Evolutionary conservation across 2,329 filamentous ascomycete genomes (phyloP).

Genomic region (Fusarium chaquense): DNA sequence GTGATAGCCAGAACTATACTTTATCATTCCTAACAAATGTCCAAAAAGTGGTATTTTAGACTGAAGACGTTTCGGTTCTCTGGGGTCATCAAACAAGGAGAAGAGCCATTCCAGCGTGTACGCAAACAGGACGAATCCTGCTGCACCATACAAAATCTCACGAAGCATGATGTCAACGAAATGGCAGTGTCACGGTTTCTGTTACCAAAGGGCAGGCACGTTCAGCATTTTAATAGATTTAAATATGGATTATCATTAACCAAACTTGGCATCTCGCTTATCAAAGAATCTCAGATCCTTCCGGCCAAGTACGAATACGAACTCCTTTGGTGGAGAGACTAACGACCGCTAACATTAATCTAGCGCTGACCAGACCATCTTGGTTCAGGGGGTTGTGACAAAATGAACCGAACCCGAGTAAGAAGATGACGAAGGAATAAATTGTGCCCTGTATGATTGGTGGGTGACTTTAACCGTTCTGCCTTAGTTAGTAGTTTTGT

Average conservation of each 20-base stretch:
- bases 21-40: conserved; percentile 35
- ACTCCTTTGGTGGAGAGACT: conserved; percentile 13
- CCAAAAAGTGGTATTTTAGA: conserved; percentile 37
- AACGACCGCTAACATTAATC: background rate
- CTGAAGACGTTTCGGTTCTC: conserved; percentile 33
- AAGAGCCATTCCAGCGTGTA: conserved; percentile 36
- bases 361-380: background rate
- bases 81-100: conserved; percentile 34
- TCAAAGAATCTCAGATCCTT: background rate
- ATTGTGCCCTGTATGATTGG: background rate
- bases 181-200: background rate
- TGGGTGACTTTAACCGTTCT: background rate
- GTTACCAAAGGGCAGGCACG: background rate
- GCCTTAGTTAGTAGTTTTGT: background rate
- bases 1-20: conserved; percentile 31
- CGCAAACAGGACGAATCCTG: conserved; percentile 25
- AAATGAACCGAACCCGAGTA: background rate
- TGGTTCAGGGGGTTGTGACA: background rate
- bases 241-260: background rate
- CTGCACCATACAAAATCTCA: conserved; percentile 24
- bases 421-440: background rate
- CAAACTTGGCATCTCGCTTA: background rate
- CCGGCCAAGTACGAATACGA: conserved; percentile 20
- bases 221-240: background rate
- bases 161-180: conserved; percentile 26